Conservation (phyloP, 108 stramenopile species). For the Nitzschia inconspicua region DNA sequence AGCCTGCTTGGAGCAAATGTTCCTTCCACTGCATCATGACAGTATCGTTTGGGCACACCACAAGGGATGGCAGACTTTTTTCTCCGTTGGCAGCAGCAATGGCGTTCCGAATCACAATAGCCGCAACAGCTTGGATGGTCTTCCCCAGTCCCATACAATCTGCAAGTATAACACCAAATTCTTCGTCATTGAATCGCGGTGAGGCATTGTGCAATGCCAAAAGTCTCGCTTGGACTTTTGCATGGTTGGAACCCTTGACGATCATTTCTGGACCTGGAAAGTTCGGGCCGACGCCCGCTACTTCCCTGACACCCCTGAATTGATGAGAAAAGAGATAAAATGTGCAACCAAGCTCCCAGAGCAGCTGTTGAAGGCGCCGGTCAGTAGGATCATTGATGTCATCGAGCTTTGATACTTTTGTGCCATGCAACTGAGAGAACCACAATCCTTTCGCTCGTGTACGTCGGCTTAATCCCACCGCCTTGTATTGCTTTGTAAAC, state of each 20-base stretch:
- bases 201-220: too few relatives aligned
- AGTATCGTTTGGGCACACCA: constrained; percentile 40
- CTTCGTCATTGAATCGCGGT: too few relatives aligned
- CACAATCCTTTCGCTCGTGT: too few relatives aligned
- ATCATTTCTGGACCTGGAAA: too few relatives aligned
- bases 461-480: too few relatives aligned
- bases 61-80: constrained; percentile 27
- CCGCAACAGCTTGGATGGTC: constrained; percentile 19
- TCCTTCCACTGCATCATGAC: constrained; percentile 42
- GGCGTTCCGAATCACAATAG: constrained; percentile 25
- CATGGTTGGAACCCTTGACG: too few relatives aligned
- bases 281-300: constrained; percentile 20
- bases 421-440: too few relatives aligned
- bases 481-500: too few relatives aligned
- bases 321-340: constrained; percentile 19
- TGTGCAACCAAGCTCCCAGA: constrained; percentile 1
- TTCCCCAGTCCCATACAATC: constrained; percentile 7
- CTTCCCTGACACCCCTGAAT: constrained; percentile 38
- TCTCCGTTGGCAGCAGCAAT: not conserved
- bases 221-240: too few relatives aligned
- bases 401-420: too few relatives aligned
- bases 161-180: too few relatives aligned
- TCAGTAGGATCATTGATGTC: not conserved
- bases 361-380: not conserved
- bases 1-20: constrained; percentile 20